phyloP scores from a whole-genome alignment of 2,329 filamentous ascomycete genomes.

The Penicillium sp. region DNA sequence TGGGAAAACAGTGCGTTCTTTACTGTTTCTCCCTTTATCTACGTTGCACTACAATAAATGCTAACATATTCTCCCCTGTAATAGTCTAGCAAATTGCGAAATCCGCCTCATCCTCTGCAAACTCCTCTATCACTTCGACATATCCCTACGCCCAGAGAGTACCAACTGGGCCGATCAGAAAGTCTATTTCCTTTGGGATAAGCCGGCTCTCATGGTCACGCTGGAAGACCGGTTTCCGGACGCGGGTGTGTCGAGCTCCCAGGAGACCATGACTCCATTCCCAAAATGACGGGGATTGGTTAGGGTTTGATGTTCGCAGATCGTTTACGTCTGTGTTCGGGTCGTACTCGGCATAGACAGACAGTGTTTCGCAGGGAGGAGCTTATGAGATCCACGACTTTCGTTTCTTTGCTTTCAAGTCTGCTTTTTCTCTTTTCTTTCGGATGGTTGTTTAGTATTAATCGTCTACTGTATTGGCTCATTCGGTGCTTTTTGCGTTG shows the following conservation, averaged over 20 bases:
- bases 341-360: background rate
- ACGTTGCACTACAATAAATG: no score
- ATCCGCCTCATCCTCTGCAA: conserved; percentile 27
- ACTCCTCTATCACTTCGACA: conserved; percentile 27
- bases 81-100: conserved; percentile 25
- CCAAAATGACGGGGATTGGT: background rate
- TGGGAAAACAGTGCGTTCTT: conserved; percentile 29
- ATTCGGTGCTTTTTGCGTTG: background rate
- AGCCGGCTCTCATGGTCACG: conserved; percentile 21
- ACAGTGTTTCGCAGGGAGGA: background rate
- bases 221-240: conserved; percentile 10
- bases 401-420: background rate
- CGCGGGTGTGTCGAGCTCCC: background rate
- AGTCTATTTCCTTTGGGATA: conserved; percentile 28
- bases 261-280: background rate
- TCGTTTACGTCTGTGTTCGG: background rate
- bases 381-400: background rate
- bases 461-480: background rate
- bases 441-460: background rate
- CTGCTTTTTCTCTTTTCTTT: background rate
- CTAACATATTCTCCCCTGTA: background rate
- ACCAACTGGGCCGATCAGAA: conserved; percentile 23
- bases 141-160: conserved; percentile 14
- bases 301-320: background rate
- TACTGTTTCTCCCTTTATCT: background rate